Evolutionary conservation across 164 flowering plant species (phyloP).

Genomic region (Aristolochia contorta): DNA sequence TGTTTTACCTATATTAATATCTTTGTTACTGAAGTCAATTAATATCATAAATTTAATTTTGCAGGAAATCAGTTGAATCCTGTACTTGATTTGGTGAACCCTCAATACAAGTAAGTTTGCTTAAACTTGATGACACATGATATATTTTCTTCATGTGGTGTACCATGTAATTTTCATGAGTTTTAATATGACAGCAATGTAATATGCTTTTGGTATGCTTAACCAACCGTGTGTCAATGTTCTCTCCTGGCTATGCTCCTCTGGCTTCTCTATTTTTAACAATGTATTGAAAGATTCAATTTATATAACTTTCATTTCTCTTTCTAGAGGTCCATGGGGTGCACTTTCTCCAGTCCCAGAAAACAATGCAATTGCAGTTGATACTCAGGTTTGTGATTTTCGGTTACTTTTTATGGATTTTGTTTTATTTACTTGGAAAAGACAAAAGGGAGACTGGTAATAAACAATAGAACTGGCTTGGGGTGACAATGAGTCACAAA

Average conservation of each 20-base stretch:
- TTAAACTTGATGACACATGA: neutral
- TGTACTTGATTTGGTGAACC: slow-evolving; percentile 59
- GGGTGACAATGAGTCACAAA: too few relatives aligned
- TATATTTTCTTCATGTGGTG: neutral
- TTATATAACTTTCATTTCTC: neutral
- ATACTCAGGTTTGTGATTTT: slow-evolving; percentile 45
- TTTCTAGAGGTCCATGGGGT: slow-evolving; percentile 92
- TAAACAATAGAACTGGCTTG: too few relatives aligned
- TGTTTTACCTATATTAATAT: neutral
- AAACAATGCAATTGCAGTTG: slow-evolving; percentile 82
- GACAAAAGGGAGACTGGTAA: too few relatives aligned
- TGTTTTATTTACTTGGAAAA: neutral
- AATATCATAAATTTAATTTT: slow-evolving; percentile 6
- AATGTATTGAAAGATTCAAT: neutral
- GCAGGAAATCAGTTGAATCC: slow-evolving; percentile 58
- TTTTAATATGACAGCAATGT: neutral
- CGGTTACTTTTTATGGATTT: slow-evolving; percentile 3
- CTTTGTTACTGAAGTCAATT: neutral
- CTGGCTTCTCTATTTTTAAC: too few relatives aligned
- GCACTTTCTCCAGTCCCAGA: slow-evolving; percentile 94
- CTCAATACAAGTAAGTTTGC: slow-evolving; percentile 74
- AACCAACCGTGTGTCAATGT: neutral
- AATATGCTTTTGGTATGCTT: neutral
- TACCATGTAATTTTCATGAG: neutral
- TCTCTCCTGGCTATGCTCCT: neutral